Evolutionary conservation across 495 filamentous ascomycete genomes (phyloP), one percentile per base, ranked within the genome.

Genomic region (Penicillium antarcticum): DNA sequence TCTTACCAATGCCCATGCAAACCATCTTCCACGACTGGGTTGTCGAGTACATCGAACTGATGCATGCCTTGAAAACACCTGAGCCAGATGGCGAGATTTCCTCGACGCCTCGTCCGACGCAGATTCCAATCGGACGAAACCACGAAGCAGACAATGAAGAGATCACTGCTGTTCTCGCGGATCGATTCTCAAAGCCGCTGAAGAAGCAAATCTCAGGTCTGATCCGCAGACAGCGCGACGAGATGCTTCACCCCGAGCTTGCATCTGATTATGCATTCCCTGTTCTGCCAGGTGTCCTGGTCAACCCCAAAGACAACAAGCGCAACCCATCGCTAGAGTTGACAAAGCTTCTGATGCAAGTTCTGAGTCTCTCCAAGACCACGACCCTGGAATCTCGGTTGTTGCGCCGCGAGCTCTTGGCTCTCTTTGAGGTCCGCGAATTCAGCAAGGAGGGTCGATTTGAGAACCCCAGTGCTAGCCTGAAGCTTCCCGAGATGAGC

Each of bases 31-130:
- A 91, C 57, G 86, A 97, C 60, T 95, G 90, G 87, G 79, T 96
- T 13, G 81, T 96, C 39, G 91, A 97, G 66, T 97, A 96, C 71
- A 88, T 97, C 56, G 86, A 96, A 56, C 77, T 96, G 43, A 97
- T 99, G 92, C 89, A 97, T 61, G 68, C 76, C 31, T 74, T 88
- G 52, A 97, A 96, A 66, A 80, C 80, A 7, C 89, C 86, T 7
- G 73, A 74, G 16, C 70, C 69, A 29, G 65, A 71, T 24, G 68
- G 65, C 42, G 69, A 74, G 13, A 51, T 74, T 47, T 66, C 69
- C 0, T 74, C 76, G 1, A 91, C 87, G 2, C 87, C 85, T 9
- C 83, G 95, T 29, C 73, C 85, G 46, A 97, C 94, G 0, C 92
- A 97, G 62, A 81, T 83, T 44, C 75, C 76, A 13, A 78, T 85